phyloP scores from a whole-genome alignment of 1,284 basidiomycete genomes.

The Ustilago sp. region DNA sequence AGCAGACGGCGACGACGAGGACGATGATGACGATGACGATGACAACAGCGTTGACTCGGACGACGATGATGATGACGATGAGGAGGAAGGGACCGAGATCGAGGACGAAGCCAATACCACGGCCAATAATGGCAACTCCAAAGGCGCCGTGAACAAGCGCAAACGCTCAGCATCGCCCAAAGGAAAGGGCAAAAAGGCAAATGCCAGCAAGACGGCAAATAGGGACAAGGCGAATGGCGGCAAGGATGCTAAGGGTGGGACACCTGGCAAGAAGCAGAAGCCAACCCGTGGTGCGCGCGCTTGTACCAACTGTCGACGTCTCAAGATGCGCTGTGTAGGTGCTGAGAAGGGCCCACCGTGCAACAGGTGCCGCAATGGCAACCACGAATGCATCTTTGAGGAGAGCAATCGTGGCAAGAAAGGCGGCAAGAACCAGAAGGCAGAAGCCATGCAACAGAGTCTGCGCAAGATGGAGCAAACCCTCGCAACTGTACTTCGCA shows the following conservation, averaged over 20 bases:
- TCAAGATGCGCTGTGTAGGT: slow-evolving; percentile 98
- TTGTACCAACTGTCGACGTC: slow-evolving; percentile 90
- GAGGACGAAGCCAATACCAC: slow-evolving; percentile 36
- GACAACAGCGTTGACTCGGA: slow-evolving; percentile 43
- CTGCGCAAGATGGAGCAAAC: slow-evolving; percentile 68
- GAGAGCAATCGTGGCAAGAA: slow-evolving; percentile 68
- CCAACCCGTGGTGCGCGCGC: slow-evolving; percentile 75
- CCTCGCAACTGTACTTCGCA: slow-evolving; percentile 61
- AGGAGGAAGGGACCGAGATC: slow-evolving; percentile 27
- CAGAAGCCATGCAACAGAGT: slow-evolving; percentile 64
- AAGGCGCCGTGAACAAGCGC: slow-evolving; percentile 14
- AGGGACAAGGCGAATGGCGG: slow-evolving; percentile 23
- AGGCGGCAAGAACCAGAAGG: slow-evolving; percentile 64
- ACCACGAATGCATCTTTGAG: slow-evolving; percentile 67
- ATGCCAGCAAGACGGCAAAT: slow-evolving; percentile 20
- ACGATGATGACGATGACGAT: slow-evolving; percentile 30
- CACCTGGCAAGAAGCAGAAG: slow-evolving; percentile 60
- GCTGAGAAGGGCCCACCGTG: slow-evolving; percentile 92
- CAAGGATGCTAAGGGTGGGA: slow-evolving; percentile 24
- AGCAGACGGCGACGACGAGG: slow-evolving; percentile 29
- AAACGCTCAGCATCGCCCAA: slow-evolving; percentile 15
- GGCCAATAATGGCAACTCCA: slow-evolving; percentile 19
- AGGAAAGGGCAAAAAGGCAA: slow-evolving; percentile 31
- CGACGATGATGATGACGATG: slow-evolving; percentile 41
- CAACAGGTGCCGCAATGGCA: slow-evolving; percentile 73